These are phyloP conservation scores for Venturia carpophila DNA, from an alignment of 2,329 filamentous ascomycete genomes.

Conservation along the genomic window DNA sequence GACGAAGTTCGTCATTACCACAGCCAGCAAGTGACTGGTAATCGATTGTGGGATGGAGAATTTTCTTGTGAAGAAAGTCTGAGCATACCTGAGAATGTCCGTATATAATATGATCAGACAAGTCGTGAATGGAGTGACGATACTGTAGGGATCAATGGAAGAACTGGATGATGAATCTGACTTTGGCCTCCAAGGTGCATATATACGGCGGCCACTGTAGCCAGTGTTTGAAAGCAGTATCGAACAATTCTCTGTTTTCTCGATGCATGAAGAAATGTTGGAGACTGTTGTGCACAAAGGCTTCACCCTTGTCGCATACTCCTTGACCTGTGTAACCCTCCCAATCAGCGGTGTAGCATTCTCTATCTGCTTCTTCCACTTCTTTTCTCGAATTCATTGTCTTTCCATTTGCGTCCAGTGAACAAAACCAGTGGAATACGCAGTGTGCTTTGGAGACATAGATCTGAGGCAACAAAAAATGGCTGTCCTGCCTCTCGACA, in stretches of 20 bases:
- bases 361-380: not conserved
- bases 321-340: not conserved
- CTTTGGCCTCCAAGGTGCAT: not conserved
- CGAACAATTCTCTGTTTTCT: not conserved
- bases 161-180: not conserved
- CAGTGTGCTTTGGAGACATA: not conserved
- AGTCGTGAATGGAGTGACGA: not conserved
- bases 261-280: not conserved
- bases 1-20: no score
- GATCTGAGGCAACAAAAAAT: not conserved
- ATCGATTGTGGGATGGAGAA: no score
- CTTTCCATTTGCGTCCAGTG: no score
- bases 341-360: not conserved
- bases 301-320: not conserved
- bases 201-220: not conserved
- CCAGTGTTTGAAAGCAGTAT: not conserved
- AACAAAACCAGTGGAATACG: no score
- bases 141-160: not conserved
- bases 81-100: no score
- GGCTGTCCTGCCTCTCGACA: not conserved
- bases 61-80: no score
- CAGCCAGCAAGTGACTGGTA: no score
- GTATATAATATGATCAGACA: no score
- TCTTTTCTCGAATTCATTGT: not conserved
- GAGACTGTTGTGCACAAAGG: not conserved